phyloP scores from a whole-genome alignment of 2,329 filamentous ascomycete species.

The Fusarium torreyae region DNA sequence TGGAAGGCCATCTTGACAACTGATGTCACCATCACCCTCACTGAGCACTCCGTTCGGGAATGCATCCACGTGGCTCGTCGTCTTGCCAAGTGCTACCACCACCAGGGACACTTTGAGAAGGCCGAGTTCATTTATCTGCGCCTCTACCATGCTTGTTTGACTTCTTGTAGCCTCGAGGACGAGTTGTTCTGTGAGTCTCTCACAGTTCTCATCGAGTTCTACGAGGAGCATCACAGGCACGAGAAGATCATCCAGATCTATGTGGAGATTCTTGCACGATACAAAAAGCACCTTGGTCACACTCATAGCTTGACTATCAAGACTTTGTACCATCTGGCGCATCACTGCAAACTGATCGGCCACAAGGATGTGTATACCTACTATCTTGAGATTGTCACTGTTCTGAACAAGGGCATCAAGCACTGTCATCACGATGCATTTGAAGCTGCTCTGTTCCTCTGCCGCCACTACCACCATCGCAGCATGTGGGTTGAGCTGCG shows the following conservation, averaged over 20 bases:
- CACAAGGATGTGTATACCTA: conserved; percentile 55
- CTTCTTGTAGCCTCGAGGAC: conserved; percentile 52
- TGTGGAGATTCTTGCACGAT: conserved; percentile 53
- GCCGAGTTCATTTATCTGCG: conserved; percentile 57
- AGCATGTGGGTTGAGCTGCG: conserved; percentile 62
- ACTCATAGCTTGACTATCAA: conserved; percentile 55
- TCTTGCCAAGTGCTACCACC: conserved; percentile 56
- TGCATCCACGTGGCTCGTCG: conserved; percentile 53
- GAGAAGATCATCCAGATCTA: conserved; percentile 57
- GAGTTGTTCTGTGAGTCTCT: conserved; percentile 50
- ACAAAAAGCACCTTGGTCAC: conserved; percentile 46
- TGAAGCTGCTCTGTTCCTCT: conserved; percentile 61
- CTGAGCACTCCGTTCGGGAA: conserved; percentile 53
- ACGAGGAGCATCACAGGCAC: conserved; percentile 56
- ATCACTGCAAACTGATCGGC: conserved; percentile 44
- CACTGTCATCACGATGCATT: conserved; percentile 60
- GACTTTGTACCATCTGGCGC: conserved; percentile 51
- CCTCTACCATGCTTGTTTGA: conserved; percentile 55
- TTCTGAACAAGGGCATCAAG: conserved; percentile 51
- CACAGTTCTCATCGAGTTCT: conserved; percentile 52
- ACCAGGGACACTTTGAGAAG: conserved; percentile 55
- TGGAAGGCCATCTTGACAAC: conserved; percentile 57
- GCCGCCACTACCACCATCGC: conserved; percentile 61
- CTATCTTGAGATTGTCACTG: conserved; percentile 57
- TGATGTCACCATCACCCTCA: conserved; percentile 51